These are phyloP conservation scores for Fomitopsis palustris DNA, from an alignment of 1,284 basidiomycete genomes.

Conservation along the genomic window DNA sequence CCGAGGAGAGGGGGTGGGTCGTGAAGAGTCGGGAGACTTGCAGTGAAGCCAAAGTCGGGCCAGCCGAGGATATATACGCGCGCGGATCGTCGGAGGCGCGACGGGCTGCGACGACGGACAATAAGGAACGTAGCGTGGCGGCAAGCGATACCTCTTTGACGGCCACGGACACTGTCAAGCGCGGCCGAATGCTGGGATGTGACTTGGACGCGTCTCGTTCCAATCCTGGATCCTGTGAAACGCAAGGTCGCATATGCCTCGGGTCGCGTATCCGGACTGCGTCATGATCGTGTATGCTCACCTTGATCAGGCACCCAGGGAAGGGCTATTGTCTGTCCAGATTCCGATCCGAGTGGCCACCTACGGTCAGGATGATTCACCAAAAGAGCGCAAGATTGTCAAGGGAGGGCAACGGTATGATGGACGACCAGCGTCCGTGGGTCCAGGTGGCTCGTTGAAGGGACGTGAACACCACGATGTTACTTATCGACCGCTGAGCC, in stretches of 20 bases:
- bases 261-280: background rate
- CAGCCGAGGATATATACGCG: background rate
- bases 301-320: background rate
- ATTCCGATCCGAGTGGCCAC: background rate
- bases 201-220: background rate
- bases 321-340: background rate
- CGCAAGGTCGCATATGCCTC: background rate
- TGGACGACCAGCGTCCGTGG: background rate
- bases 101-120: background rate
- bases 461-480: background rate
- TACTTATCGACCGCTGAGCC: slow-evolving; percentile 2
- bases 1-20: background rate
- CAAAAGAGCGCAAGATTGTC: background rate
- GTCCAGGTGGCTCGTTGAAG: background rate
- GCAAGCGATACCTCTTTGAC: background rate
- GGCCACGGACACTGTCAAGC: background rate
- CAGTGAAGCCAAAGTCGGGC: background rate
- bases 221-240: background rate
- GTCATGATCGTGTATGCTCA: background rate
- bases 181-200: background rate
- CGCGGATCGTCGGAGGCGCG: background rate
- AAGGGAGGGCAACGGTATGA: background rate
- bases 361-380: background rate
- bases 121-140: background rate
- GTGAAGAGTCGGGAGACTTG: background rate